Conservation (phyloP, 2,329 filamentous ascomycete genomes). For the Venturia carpophila region DNA sequence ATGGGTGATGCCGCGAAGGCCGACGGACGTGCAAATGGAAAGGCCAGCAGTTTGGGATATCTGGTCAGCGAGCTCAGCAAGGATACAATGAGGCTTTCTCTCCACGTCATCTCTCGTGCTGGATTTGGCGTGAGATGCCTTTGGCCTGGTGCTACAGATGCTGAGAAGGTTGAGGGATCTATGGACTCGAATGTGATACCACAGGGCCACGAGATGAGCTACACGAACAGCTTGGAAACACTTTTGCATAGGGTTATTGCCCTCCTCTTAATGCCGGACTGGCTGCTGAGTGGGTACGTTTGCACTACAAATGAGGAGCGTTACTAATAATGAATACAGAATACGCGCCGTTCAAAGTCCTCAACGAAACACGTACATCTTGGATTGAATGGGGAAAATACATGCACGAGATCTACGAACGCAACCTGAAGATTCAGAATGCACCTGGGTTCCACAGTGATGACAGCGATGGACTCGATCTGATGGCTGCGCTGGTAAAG, state of each 20-base stretch:
- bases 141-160: slow-evolving; percentile 52
- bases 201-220: slow-evolving; percentile 43
- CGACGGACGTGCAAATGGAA: slow-evolving; percentile 19
- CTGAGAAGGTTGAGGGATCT: slow-evolving; percentile 27
- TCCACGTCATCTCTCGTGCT: slow-evolving; percentile 57
- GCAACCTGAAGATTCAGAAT: slow-evolving; percentile 24
- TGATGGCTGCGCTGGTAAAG: slow-evolving; percentile 48
- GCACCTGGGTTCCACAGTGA: slow-evolving; percentile 17
- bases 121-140: slow-evolving; percentile 57
- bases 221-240: slow-evolving; percentile 53
- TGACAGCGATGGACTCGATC: slow-evolving; percentile 42
- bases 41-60: slow-evolving; percentile 21
- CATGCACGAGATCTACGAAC: slow-evolving; percentile 59
- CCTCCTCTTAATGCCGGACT: slow-evolving; percentile 52
- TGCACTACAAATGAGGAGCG: background rate
- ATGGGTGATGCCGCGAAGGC: slow-evolving; percentile 22
- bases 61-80: slow-evolving; percentile 51
- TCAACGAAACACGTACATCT: slow-evolving; percentile 24
- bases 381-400: slow-evolving; percentile 59
- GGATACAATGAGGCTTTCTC: slow-evolving; percentile 57
- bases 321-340: background rate
- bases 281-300: slow-evolving; percentile 42
- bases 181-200: slow-evolving; percentile 27
- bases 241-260: slow-evolving; percentile 57
- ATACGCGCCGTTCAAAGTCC: background rate